Evolutionary conservation across 2,329 filamentous ascomycete species (phyloP), one percentile per base, ranked within the genome.

Genomic region (Claviceps digitariae): DNA sequence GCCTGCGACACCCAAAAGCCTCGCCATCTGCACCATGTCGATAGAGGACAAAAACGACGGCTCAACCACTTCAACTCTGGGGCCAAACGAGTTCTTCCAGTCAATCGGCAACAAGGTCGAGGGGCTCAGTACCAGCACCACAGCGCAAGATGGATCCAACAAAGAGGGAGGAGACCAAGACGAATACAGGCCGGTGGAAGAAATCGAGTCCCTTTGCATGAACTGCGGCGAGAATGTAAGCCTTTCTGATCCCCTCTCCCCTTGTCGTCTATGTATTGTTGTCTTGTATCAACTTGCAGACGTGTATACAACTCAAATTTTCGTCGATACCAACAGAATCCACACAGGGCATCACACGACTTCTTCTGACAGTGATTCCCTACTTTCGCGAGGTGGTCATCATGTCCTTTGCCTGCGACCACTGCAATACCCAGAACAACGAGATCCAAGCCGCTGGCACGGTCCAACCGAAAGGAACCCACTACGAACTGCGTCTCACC

Each of bases 371-470:
- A 17, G 82, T 83, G 59, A 96, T 98, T 53, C 93, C 93, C 17
- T 97, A 89, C 77, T 98, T 98, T 76, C 89, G 90, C 72, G 91
- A 98, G 69, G 84, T 98, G 58, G 89, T 98, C 63, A 81, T 98
- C 69, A 95, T 96, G 84, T 97, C 91, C 57, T 98, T 98, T 70
- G 80, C 81, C 59, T 98, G 93, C 75, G 83, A 88, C 6, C 82
- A 96, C 70, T 98, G 93, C 73, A 75, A 83, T 65, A 85, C 91
- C 71, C 82, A 86, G 59, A 95, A 97, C 74, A 90, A 90, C 68
- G 91, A 96, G 63, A 86, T 98, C 61, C 91, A 96, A 67, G 83
- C 90, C 9, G 93, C 93, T 29, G 90, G 90, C 57, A 82, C 90
- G 61, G 91, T 97, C 57, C 93, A 97, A 71, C 85, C 90, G 62